Conservation (phyloP, 257 asterid species). For the Linaria vulgaris region DNA sequence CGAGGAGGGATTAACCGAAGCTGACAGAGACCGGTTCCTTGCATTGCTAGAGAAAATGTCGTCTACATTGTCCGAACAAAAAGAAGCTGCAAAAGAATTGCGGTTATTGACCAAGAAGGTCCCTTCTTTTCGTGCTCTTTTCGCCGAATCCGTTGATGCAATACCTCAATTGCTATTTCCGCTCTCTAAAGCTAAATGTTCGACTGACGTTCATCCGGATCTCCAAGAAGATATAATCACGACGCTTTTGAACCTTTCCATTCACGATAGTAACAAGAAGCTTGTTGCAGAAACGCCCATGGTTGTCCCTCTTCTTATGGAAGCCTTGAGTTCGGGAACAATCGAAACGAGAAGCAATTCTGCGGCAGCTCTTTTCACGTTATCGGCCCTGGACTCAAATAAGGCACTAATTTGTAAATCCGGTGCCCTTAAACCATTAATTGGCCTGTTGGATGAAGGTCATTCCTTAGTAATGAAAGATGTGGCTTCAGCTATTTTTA, state of each 20-base stretch:
- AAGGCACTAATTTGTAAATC: constrained; percentile 70
- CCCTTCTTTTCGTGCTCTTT: constrained; percentile 76
- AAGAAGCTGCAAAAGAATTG: constrained; percentile 71
- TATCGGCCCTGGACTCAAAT: constrained; percentile 79
- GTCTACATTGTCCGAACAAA: constrained; percentile 54
- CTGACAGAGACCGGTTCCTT: constrained; percentile 55
- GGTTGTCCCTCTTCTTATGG: constrained; percentile 66
- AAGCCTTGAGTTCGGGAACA: constrained; percentile 61
- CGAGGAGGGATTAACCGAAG: constrained; percentile 59
- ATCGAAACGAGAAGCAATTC: constrained; percentile 79
- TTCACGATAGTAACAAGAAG: constrained; percentile 83
- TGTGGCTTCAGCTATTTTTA: constrained; percentile 83
- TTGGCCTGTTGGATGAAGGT: constrained; percentile 72
- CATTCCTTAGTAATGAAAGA: constrained; percentile 66
- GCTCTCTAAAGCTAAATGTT: constrained; percentile 36
- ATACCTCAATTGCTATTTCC: constrained; percentile 67
- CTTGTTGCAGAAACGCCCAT: constrained; percentile 75
- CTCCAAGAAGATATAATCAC: constrained; percentile 90
- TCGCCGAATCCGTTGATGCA: constrained; percentile 58
- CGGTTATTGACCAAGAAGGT: constrained; percentile 62
- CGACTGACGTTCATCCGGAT: constrained; percentile 32
- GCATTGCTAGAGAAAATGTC: constrained; percentile 61
- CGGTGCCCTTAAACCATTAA: constrained; percentile 65
- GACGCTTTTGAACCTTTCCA: constrained; percentile 73
- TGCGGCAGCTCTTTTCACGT: constrained; percentile 85